Conservation (phyloP, 164 flowering plant genomes). For the Berberis vulgaris region DNA sequence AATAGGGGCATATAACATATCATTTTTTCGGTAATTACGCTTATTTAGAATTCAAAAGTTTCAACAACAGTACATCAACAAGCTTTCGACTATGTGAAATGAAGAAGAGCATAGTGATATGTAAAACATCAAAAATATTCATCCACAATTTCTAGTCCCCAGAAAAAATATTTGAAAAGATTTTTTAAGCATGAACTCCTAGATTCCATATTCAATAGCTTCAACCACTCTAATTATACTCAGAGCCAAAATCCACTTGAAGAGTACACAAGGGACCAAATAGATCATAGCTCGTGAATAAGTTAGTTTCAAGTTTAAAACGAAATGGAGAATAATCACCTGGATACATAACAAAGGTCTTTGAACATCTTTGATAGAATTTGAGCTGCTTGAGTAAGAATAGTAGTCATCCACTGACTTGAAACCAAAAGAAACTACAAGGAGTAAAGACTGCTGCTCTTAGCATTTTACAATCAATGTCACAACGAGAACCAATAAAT, state of each 20-base stretch:
- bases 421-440: slow-evolving; percentile 91
- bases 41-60: no score
- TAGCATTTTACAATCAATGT: slow-evolving; percentile 1
- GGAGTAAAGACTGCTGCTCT: slow-evolving; percentile 6
- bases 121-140: no score
- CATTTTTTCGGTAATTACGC: no score
- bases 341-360: slow-evolving; percentile 87
- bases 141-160: background rate
- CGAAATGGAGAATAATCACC: slow-evolving; percentile 26
- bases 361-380: slow-evolving; percentile 52
- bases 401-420: slow-evolving; percentile 90
- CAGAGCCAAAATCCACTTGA: background rate
- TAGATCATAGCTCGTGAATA: background rate
- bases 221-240: background rate
- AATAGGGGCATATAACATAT: no score
- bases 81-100: no score
- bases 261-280: background rate
- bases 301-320: background rate
- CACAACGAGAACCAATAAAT: background rate
- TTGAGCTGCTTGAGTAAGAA: slow-evolving; percentile 75
- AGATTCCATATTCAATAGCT: background rate
- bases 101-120: no score
- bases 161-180: background rate
- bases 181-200: background rate
- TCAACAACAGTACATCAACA: no score